Percentiles rank a stretch among this genome's conserved stretches.
phyloP scores from a whole-genome alignment of 176 grass and related monocot genomes.

The Typha latifolia region DNA sequence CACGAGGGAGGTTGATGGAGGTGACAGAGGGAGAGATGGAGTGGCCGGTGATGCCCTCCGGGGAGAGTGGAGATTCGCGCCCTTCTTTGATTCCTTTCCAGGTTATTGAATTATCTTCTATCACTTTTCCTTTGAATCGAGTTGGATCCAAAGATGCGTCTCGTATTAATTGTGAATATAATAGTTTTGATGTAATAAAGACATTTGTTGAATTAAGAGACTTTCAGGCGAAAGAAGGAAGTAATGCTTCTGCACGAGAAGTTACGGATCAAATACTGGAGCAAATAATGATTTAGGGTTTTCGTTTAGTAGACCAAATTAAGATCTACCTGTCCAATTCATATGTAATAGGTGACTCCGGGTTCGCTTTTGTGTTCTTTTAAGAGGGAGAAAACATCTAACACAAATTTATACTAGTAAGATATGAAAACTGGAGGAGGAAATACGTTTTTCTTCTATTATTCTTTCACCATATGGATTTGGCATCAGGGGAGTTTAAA shows the following conservation, averaged over 20 bases:
- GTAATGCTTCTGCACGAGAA: background rate
- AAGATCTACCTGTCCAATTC: no score
- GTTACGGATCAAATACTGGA: background rate
- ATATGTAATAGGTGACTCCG: no score
- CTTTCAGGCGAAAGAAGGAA: background rate
- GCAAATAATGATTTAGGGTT: background rate
- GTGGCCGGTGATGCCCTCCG: constrained; percentile 53
- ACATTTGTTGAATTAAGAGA: background rate
- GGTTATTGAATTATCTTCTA: constrained; percentile 10
- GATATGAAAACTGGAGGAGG: no score
- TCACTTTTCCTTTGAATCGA: background rate
- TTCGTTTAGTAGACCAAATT: no score
- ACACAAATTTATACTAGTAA: no score
- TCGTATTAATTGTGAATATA: background rate
- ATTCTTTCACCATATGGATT: no score
- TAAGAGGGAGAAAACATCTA: no score
- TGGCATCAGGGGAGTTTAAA: background rate
- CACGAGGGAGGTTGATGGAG: constrained; percentile 27
- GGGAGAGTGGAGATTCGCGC: constrained; percentile 45
- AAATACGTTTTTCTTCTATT: no score
- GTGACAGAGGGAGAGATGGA: constrained; percentile 32
- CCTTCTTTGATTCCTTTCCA: constrained; percentile 53
- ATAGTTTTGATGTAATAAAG: background rate
- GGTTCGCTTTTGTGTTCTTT: no score
- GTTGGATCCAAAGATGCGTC: background rate